Conservation (phyloP, 1,139 yeast species). For the Lodderomyces orthopsilosis region DNA sequence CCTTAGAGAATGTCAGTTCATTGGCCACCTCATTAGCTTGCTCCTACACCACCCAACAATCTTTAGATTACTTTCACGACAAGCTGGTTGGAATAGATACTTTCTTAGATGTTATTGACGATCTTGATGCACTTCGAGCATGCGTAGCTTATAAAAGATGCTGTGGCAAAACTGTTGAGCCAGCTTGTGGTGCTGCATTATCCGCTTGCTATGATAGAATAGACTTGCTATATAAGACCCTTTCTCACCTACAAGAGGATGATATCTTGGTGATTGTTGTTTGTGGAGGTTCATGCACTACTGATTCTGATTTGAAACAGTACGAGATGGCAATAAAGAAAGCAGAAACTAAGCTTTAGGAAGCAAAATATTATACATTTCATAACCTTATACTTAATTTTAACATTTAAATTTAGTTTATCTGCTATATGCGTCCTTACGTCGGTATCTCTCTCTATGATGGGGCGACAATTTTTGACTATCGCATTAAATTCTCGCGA, state of each 20-base stretch:
- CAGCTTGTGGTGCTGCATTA: slow-evolving; percentile 75
- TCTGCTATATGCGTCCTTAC: too few relatives aligned
- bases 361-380: not conserved
- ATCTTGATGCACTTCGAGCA: slow-evolving; percentile 52
- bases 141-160: slow-evolving; percentile 49
- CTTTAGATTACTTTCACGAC: slow-evolving; percentile 41
- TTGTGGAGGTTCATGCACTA: slow-evolving; percentile 62
- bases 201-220: slow-evolving; percentile 45
- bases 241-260: slow-evolving; percentile 34
- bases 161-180: slow-evolving; percentile 56
- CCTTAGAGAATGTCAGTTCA: slow-evolving; percentile 46
- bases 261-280: slow-evolving; percentile 58
- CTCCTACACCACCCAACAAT: slow-evolving; percentile 47
- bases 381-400: too few relatives aligned
- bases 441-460: too few relatives aligned
- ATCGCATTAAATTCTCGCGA: too few relatives aligned
- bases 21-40: slow-evolving; percentile 64
- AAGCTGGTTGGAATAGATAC: slow-evolving; percentile 27
- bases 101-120: slow-evolving; percentile 48
- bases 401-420: too few relatives aligned
- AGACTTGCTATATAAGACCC: slow-evolving; percentile 28
- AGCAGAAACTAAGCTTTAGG: slow-evolving; percentile 15
- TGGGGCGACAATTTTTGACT: too few relatives aligned
- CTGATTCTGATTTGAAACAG: slow-evolving; percentile 16
- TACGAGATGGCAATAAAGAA: slow-evolving; percentile 13